phyloP scores from a whole-genome alignment of 768 basidiomycete species.

The Phylloporus sp. region DNA sequence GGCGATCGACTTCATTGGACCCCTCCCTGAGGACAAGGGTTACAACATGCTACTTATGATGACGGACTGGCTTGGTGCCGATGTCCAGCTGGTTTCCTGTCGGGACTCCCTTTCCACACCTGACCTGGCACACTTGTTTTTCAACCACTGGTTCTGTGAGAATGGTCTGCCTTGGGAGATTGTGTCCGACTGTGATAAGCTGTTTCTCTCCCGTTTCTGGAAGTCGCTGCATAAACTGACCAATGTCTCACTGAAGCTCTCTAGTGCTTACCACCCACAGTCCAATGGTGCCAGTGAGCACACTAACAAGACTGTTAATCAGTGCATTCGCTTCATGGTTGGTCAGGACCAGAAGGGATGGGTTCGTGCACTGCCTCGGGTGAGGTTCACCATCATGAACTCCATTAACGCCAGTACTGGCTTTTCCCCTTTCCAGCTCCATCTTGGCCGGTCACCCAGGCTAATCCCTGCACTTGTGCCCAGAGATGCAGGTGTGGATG shows the following conservation, averaged over 20 bases:
- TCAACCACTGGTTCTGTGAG: not conserved
- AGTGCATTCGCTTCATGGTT: not conserved
- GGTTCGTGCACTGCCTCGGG: not conserved
- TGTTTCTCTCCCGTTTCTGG: not conserved
- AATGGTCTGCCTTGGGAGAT: no score
- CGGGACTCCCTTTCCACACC: slow-evolving; percentile 1
- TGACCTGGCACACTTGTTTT: not conserved
- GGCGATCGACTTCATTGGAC: slow-evolving; percentile 36
- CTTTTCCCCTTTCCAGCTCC: not conserved
- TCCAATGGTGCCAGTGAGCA: not conserved
- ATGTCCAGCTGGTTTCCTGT: slow-evolving; percentile 4
- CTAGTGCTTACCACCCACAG: not conserved
- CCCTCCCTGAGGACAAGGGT: slow-evolving; percentile 29
- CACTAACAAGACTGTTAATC: not conserved
- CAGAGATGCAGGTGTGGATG: rapidly evolving
- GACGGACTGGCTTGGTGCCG: slow-evolving; percentile 11
- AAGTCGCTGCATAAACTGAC: not conserved
- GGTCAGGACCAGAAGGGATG: not conserved
- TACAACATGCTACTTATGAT: slow-evolving; percentile 25
- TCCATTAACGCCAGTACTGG: not conserved
- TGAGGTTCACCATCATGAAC: not conserved
- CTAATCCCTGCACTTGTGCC: not conserved
- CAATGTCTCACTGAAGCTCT: not conserved
- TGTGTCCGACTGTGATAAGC: no score
- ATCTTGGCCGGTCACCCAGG: not conserved